These are phyloP conservation scores for Saposhnikovia divaricata DNA, from an alignment of 129 eudicot genomes.

Conservation along the genomic window DNA sequence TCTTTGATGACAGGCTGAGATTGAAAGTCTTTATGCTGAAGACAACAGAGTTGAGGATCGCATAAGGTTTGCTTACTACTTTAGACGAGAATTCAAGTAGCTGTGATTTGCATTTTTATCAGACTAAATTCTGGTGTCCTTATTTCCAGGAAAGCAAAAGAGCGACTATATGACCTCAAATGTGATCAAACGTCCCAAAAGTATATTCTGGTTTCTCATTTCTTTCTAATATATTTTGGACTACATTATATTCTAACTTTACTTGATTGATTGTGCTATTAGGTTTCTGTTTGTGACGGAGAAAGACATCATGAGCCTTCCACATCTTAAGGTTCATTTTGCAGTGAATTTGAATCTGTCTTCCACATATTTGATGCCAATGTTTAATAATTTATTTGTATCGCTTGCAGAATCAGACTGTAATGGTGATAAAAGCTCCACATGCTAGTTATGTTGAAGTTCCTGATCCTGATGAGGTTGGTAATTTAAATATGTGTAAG, in stretches of 20 bases:
- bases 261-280: constrained; percentile 16
- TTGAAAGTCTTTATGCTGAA: constrained; percentile 39
- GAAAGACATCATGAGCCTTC: constrained; percentile 62
- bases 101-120: constrained; percentile 12
- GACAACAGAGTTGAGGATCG: constrained; percentile 50
- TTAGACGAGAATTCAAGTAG: background rate
- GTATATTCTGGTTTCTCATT: constrained; percentile 31
- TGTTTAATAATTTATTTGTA: background rate
- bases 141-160: constrained; percentile 45
- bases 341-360: background rate
- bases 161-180: constrained; percentile 35
- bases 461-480: constrained; percentile 76
- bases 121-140: constrained; percentile 22
- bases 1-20: constrained; percentile 47
- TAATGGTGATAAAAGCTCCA: constrained; percentile 60
- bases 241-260: background rate
- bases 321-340: constrained; percentile 44
- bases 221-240: constrained; percentile 5
- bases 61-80: constrained; percentile 49
- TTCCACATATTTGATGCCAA: background rate
- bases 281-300: constrained; percentile 54
- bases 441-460: constrained; percentile 66
- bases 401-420: constrained; percentile 48
- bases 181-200: constrained; percentile 32
- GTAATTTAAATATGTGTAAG: constrained; percentile 5